A percentile compares a stretch with the other conserved stretches of the same genome.
These are phyloP conservation scores for Calonectria pseudoreteaudii DNA, from an alignment of 2,329 filamentous ascomycete species.

Conservation along the genomic window DNA sequence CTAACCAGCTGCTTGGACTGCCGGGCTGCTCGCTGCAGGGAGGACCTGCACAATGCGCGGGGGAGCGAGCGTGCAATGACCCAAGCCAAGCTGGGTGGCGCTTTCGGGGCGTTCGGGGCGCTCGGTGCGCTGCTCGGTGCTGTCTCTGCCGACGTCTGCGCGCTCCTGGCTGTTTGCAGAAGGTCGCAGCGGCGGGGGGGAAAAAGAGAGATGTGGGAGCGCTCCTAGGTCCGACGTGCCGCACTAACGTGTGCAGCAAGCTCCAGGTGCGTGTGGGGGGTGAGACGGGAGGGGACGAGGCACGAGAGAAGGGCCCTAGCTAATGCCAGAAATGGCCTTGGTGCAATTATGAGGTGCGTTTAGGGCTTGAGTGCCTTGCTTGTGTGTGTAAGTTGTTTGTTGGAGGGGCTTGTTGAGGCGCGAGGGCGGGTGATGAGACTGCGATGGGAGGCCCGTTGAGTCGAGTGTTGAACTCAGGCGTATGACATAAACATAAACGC, in stretches of 20 bases:
- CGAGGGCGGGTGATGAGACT: conserved; percentile 2
- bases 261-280: conserved; percentile 14
- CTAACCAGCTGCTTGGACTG: not conserved
- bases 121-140: conserved; percentile 27
- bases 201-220: conserved; percentile 10
- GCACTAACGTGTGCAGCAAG: conserved; percentile 17
- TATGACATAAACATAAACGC: not conserved
- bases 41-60: conserved; percentile 4
- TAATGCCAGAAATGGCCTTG: conserved; percentile 16
- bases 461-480: conserved; percentile 1
- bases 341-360: conserved; percentile 7
- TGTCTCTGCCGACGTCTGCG: conserved; percentile 18
- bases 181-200: conserved; percentile 10
- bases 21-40: not conserved
- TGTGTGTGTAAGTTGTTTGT: conserved; percentile 25
- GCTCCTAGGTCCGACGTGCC: conserved; percentile 21
- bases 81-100: conserved; percentile 18
- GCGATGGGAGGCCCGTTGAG: conserved; percentile 6
- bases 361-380: conserved; percentile 17
- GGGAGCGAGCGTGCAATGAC: not conserved
- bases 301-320: conserved; percentile 7
- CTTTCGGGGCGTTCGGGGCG: conserved; percentile 26
- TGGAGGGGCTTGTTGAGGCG: conserved; percentile 21
- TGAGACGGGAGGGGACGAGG: conserved; percentile 7
- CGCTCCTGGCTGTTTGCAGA: conserved; percentile 20